Evolutionary conservation across 169 alveolate species (phyloP), one percentile per base, ranked within the genome.

Genomic region (Babesia bigemina): DNA sequence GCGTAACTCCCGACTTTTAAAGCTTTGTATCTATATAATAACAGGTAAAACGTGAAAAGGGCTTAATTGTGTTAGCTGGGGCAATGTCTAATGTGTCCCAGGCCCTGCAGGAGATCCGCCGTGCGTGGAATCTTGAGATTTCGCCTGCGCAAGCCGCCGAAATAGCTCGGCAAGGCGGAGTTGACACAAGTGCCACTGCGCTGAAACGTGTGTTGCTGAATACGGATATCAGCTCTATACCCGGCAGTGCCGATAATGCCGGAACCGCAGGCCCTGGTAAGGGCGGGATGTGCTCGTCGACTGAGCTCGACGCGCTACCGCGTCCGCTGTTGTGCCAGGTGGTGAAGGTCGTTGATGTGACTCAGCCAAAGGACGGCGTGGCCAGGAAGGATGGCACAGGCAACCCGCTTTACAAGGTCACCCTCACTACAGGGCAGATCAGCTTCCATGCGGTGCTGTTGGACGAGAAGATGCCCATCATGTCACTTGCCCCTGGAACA

Each of bases 281-380:
- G 39, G 65, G 53, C 26, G 56, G 65, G 0, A 2, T 50, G 24
- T 4, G 7, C 17, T 24, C 76, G 21, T 67, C 76, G 8, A n/a
- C 14, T 29, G 76, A 55, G 24, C 16, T 67, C 22, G 55, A 52
- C 28, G 47, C 59, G 0, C 13, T 49, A 24, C 24, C n/a, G 28
- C 65, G 48, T 36, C 76, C 76, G 17, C n/a, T 67, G 58, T 24
- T 67, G 22, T 67, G 76, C 66, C 76, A 67, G 39, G 58, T 67
- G 12, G 16, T 13, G 26, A 67, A 24, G 14, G 76, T 67, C 11
- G 44, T 49, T 11, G 76, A 67, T 26, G 57, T 67, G 55, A 67
- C 76, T 11, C 63, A 55, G 28, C 76, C 76, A 8, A 67, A 33
- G 42, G 36, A 55, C 24, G 55, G 58, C 0, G 55, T 33, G 7